A percentile compares a stretch with the other conserved stretches of the same genome.
Conservation (phyloP, 129 eudicot species). For the Lactuca saligna region DNA sequence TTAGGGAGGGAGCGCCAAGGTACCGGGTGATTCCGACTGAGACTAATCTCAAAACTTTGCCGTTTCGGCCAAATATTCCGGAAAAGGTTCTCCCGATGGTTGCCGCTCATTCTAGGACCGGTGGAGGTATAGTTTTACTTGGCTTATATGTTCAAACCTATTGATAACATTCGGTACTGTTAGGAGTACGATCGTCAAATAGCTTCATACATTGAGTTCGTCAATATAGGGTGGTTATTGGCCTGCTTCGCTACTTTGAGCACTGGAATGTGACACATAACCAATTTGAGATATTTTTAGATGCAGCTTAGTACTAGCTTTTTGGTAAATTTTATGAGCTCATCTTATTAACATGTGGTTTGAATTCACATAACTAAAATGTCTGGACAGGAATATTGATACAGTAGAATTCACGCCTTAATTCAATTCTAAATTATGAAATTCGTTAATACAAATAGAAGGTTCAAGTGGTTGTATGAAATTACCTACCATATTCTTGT, state of each 20-base stretch:
- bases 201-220: background rate
- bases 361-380: background rate
- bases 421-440: background rate
- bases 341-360: background rate
- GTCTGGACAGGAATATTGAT: constrained; percentile 6
- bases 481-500: background rate
- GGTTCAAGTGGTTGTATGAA: constrained; percentile 4
- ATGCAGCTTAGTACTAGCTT: background rate
- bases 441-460: background rate
- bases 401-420: background rate
- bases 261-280: background rate
- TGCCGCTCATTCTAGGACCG: constrained; percentile 45
- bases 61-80: constrained; percentile 58
- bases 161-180: background rate
- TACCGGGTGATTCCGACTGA: constrained; percentile 84
- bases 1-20: constrained; percentile 76
- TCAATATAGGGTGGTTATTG: constrained; percentile 2
- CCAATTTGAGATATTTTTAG: background rate
- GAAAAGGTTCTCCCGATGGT: constrained; percentile 54
- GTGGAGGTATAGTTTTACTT: constrained; percentile 40
- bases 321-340: background rate
- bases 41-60: constrained; percentile 79
- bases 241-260: constrained; percentile 3
- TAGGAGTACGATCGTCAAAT: constrained; percentile 1
- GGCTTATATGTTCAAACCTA: background rate